Base-by-base conservation (phyloP, 1,284 basidiomycete genomes). In the Baeospora myosura region DNA sequence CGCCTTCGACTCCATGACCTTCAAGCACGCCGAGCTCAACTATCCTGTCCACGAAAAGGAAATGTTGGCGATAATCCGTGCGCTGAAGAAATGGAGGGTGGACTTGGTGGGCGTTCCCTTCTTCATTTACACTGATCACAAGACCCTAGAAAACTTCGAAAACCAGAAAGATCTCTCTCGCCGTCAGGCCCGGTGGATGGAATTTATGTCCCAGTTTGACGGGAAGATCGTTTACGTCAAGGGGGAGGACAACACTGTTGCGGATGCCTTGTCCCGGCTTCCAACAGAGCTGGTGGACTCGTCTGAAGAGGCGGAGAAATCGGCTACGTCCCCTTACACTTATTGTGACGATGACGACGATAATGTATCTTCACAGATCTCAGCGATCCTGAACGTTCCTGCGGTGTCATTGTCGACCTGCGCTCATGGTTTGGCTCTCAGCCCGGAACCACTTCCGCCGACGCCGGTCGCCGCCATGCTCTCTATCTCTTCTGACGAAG, bases 31-130 rank as follows among this genome's bases (percentile, higher is more conserved):
- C 0, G 48, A 65, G 30, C 49, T 59, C 0, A 64, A 66, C 38
- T 69, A 68, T 34, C 58, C 58, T 0, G 55, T 65, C 0, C 61
- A 69, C 33, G 53, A 71, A 37, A 60, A 64, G 16, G 61, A 65
- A 39, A 44, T 66, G 0, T 46, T 68, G 0, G 62, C 61, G 0
- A 62, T 69, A 5, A 47, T 69, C 1, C 31, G 49, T 0, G 59
- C 62, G 0, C 47, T 69, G 0, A 52, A 59, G 21, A 64, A 64
- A 28, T 74, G 62, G 60, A 22, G 53, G 0, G 34, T 47, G 0
- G 53, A 64, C 12, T 49, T 72, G 0, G 30, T 71, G 0, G 66
- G 65, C 0, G 32, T 43, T 0, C 52, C 42, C 0, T 59, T 72
- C 29, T 35, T 41, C 0, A 44, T 69, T 0, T 60, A 57, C 35